Evolutionary conservation across 2,329 filamentous ascomycete genomes (phyloP).

Genomic region (Sporothrix euskadiensis): DNA sequence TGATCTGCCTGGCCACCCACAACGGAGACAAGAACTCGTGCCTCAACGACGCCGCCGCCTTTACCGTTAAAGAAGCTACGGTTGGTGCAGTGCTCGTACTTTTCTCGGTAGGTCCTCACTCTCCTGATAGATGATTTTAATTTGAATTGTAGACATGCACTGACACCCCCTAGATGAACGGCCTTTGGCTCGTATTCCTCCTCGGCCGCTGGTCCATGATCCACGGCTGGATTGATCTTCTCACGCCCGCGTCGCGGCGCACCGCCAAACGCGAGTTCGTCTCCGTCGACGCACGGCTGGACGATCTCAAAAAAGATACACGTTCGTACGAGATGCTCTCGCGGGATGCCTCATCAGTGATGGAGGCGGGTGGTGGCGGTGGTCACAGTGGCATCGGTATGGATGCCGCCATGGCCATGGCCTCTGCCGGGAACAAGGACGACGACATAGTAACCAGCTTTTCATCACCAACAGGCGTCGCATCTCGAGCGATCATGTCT

Average conservation of each 20-base stretch:
- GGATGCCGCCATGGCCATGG: not conserved
- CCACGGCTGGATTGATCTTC: conserved; percentile 73
- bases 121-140: too few species aligned
- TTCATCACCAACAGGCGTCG: conserved; percentile 26
- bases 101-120: conserved; percentile 63
- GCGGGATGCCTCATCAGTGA: conserved; percentile 44
- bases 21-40: conserved; percentile 67
- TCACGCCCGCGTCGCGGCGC: conserved; percentile 48
- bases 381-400: not conserved
- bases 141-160: not conserved
- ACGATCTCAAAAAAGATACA: conserved; percentile 60
- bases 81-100: conserved; percentile 80
- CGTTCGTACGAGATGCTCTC: conserved; percentile 82
- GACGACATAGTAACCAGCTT: conserved; percentile 51
- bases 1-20: conserved; percentile 65
- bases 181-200: conserved; percentile 80
- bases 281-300: conserved; percentile 72
- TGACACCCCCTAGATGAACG: conserved; percentile 62
- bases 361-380: conserved; percentile 28
- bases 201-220: conserved; percentile 84
- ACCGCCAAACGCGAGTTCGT: conserved; percentile 76
- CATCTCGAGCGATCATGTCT: conserved; percentile 13
- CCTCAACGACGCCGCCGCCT: conserved; percentile 54
- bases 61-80: conserved; percentile 74
- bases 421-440: conserved; percentile 20